Percentiles rank a stretch among this genome's conserved stretches.
phyloP scores from a whole-genome alignment of 2,329 filamentous ascomycete genomes.

The Aspergillus persii region DNA sequence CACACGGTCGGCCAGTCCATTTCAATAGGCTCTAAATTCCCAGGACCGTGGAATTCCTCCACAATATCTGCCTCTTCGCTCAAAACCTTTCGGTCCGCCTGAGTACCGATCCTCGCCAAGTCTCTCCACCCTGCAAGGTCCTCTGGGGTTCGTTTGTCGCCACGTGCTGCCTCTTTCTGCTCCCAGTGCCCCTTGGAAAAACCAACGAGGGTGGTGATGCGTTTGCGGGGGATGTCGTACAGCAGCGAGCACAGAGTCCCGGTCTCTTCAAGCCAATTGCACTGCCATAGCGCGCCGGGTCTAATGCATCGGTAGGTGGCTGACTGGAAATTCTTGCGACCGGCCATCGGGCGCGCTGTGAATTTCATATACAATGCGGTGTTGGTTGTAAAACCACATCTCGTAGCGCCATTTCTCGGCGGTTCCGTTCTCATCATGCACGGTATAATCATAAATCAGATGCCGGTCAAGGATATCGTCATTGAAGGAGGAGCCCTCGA shows the following conservation, averaged over 20 bases:
- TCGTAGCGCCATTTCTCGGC: constrained; percentile 62
- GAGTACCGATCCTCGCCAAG: constrained; percentile 52
- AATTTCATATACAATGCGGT: constrained; percentile 57
- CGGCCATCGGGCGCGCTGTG: constrained; percentile 61
- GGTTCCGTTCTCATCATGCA: constrained; percentile 47
- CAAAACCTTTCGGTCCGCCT: constrained; percentile 52
- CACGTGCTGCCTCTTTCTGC: constrained; percentile 49
- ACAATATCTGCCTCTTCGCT: constrained; percentile 55
- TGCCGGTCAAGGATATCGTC: constrained; percentile 54
- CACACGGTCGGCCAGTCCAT: constrained; percentile 37
- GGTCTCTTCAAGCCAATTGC: constrained; percentile 61
- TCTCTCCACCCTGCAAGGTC: constrained; percentile 54
- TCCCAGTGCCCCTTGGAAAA: constrained; percentile 60
- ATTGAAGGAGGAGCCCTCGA: constrained; percentile 41
- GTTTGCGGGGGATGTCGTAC: constrained; percentile 52
- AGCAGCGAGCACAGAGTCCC: constrained; percentile 57
- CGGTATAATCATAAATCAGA: constrained; percentile 58
- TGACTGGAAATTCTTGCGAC: constrained; percentile 53
- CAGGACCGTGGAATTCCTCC: constrained; percentile 51
- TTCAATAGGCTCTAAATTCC: constrained; percentile 48
- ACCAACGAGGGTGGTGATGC: constrained; percentile 52
- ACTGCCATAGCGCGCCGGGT: constrained; percentile 58
- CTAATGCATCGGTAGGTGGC: constrained; percentile 58
- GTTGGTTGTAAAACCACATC: constrained; percentile 59
- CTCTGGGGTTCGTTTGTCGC: constrained; percentile 54